A percentile compares a stretch with the other conserved stretches of the same genome.
Conservation (phyloP, 116 monocot genomes). For the Papilionanthe hybrid region DNA sequence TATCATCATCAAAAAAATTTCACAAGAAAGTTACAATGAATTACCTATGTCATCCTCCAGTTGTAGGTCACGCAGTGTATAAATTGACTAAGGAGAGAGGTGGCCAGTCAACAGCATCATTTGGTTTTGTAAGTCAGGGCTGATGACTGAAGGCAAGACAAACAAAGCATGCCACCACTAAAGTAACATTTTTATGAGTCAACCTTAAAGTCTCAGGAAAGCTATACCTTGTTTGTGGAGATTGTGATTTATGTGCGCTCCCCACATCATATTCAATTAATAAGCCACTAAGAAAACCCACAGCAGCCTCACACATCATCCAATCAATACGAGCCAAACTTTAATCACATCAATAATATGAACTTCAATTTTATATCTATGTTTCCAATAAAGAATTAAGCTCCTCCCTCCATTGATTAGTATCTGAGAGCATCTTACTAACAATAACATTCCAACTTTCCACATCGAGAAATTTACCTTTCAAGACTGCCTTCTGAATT, state of each 20-base stretch:
- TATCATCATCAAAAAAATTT: neutral
- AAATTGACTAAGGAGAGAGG: neutral
- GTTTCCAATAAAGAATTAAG: constrained; percentile 17
- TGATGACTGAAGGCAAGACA: neutral
- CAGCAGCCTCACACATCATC: neutral
- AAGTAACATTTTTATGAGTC: neutral
- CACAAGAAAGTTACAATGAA: neutral
- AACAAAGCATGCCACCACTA: neutral
- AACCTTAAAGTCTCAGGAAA: neutral
- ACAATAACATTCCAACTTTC: constrained; percentile 42
- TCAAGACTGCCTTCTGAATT: constrained; percentile 17
- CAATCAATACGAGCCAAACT: neutral
- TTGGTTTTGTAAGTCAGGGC: neutral
- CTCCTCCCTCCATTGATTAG: constrained; percentile 13
- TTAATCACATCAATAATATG: neutral
- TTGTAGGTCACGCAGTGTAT: neutral
- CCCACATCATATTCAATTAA: neutral
- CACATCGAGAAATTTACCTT: constrained; percentile 16
- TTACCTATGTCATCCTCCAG: neutral
- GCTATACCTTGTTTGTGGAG: neutral
- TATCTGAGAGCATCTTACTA: constrained; percentile 19
- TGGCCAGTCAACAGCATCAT: neutral
- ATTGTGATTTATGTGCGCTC: neutral
- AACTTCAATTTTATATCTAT: constrained; percentile 4
- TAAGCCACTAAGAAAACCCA: neutral